Conservation (phyloP, 2,329 filamentous ascomycete genomes). For the Trichoderma arundinaceum region DNA sequence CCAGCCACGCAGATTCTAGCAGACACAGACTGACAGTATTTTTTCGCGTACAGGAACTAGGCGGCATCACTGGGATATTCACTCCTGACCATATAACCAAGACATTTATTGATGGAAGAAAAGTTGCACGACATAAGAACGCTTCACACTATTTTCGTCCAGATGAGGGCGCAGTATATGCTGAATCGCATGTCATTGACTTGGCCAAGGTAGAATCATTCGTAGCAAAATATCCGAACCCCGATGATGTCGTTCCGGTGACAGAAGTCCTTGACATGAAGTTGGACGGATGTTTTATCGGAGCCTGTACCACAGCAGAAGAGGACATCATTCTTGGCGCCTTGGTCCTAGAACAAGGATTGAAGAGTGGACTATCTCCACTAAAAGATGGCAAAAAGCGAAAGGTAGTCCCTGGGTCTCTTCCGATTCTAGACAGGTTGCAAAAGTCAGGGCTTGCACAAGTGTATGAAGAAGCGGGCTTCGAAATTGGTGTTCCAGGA, state of each 20-base stretch:
- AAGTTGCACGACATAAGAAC: slow-evolving; percentile 41
- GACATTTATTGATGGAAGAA: slow-evolving; percentile 43
- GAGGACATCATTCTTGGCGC: slow-evolving; percentile 51
- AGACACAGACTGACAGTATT: not conserved
- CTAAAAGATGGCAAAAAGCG: slow-evolving; percentile 42
- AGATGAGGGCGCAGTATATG: slow-evolving; percentile 47
- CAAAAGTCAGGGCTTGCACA: slow-evolving; percentile 42
- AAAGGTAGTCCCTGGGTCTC: slow-evolving; percentile 48
- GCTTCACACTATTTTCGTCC: slow-evolving; percentile 46
- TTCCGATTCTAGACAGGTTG: slow-evolving; percentile 46
- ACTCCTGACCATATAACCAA: slow-evolving; percentile 46
- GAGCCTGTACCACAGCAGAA: slow-evolving; percentile 52
- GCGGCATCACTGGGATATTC: slow-evolving; percentile 49
- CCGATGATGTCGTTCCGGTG: slow-evolving; percentile 51
- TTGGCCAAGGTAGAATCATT: slow-evolving; percentile 46
- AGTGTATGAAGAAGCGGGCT: slow-evolving; percentile 49
- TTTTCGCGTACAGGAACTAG: slow-evolving; percentile 41
- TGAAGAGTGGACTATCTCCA: slow-evolving; percentile 43
- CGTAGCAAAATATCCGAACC: slow-evolving; percentile 49
- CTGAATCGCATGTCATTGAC: slow-evolving; percentile 45
- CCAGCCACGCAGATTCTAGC: not conserved
- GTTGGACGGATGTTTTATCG: slow-evolving; percentile 52
- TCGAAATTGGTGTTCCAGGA: slow-evolving; percentile 48
- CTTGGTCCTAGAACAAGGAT: slow-evolving; percentile 47
- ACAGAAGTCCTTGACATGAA: slow-evolving; percentile 39